phyloP scores from a whole-genome alignment of 257 asterid species.

The Rauvolfia tetraphylla region DNA sequence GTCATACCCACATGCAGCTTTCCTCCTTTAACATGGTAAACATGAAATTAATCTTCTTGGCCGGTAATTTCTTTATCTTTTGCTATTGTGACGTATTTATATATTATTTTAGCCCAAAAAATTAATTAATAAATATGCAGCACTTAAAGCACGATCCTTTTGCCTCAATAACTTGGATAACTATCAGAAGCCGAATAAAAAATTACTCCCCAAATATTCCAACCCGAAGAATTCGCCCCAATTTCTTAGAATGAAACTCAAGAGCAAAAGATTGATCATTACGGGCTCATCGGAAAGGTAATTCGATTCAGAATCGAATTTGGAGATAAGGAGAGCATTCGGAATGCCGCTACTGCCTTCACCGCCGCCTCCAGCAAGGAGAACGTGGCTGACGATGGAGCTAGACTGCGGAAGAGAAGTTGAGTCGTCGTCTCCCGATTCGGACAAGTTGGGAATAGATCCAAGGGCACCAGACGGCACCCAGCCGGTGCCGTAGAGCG shows the following conservation, averaged over 20 bases:
- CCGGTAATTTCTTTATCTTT: not conserved
- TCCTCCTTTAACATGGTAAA: not conserved
- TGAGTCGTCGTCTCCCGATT: slow-evolving; percentile 17
- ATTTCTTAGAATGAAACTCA: not conserved
- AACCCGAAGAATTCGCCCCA: not conserved
- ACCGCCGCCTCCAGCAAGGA: slow-evolving; percentile 95
- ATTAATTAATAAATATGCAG: not conserved
- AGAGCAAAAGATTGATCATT: not conserved
- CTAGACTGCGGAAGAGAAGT: slow-evolving; percentile 7
- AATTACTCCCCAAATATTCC: not conserved
- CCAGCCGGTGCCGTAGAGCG: slow-evolving; percentile 92
- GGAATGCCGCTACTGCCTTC: slow-evolving; percentile 88
- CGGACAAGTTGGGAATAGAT: slow-evolving; percentile 17
- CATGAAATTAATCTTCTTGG: not conserved
- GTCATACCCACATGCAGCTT: not conserved
- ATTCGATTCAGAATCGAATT: slow-evolving; percentile 44
- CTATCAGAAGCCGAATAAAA: not conserved
- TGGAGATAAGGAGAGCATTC: slow-evolving; percentile 63
- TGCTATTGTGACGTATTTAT: not conserved
- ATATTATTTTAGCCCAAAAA: not conserved
- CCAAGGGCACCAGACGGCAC: slow-evolving; percentile 43
- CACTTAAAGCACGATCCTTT: not conserved
- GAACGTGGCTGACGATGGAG: slow-evolving; percentile 33
- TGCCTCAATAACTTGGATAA: not conserved
- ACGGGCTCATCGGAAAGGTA: slow-evolving; percentile 80